phyloP scores from a whole-genome alignment of 805 yeast species.

The Teunomyces stri region DNA sequence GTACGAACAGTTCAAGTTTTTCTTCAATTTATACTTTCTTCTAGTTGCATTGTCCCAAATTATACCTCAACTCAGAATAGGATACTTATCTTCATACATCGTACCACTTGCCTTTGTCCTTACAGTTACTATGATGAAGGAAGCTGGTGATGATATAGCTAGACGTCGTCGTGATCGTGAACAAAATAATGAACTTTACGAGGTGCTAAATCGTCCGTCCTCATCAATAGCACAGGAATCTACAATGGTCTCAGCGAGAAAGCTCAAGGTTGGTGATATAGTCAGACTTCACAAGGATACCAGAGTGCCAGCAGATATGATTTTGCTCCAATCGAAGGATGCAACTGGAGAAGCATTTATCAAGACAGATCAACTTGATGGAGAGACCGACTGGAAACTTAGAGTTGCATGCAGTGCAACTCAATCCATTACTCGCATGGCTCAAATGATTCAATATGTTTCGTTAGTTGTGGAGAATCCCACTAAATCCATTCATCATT shows the following conservation, averaged over 20 bases:
- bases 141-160: slow-evolving; percentile 89
- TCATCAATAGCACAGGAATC: slow-evolving; percentile 16
- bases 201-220: slow-evolving; percentile 47
- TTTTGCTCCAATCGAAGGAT: slow-evolving; percentile 74
- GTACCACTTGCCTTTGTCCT: slow-evolving; percentile 94
- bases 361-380: slow-evolving; percentile 96
- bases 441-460: slow-evolving; percentile 49
- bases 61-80: slow-evolving; percentile 85
- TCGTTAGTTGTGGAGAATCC: slow-evolving; percentile 76
- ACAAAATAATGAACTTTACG: slow-evolving; percentile 80
- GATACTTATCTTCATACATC: slow-evolving; percentile 87
- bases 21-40: slow-evolving; percentile 88
- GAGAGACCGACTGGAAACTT: slow-evolving; percentile 98
- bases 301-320: slow-evolving; percentile 92
- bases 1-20: slow-evolving; percentile 95
- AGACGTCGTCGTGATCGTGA: slow-evolving; percentile 88
- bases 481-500: slow-evolving; percentile 75
- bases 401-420: slow-evolving; percentile 75
- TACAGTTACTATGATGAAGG: slow-evolving; percentile 90
- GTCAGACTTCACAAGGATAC: slow-evolving; percentile 75
- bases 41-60: slow-evolving; percentile 93
- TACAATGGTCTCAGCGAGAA: slow-evolving; percentile 47
- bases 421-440: slow-evolving; percentile 51
- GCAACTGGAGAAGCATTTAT: slow-evolving; percentile 84
- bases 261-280: slow-evolving; percentile 82